Conservation (phyloP, 1,284 basidiomycete genomes). For the Malassezia vespertilionis region DNA sequence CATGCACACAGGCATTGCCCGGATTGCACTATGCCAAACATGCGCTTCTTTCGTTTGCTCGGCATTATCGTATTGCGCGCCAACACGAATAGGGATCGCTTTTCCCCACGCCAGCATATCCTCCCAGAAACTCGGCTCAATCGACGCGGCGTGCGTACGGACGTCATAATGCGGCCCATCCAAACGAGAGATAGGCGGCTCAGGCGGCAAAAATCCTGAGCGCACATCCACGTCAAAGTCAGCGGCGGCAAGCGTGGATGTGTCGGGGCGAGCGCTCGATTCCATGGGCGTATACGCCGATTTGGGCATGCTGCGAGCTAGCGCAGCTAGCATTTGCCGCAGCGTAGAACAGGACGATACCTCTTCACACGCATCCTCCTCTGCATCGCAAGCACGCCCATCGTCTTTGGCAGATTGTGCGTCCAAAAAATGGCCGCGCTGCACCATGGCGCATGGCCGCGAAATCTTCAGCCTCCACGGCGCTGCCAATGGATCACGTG, state of each 20-base stretch:
- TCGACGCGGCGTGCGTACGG: neutral
- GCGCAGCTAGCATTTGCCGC: neutral
- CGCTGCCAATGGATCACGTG: no score
- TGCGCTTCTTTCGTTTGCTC: conserved; percentile 19
- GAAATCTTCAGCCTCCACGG: no score
- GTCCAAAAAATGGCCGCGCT: neutral
- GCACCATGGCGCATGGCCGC: no score
- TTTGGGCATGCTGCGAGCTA: neutral
- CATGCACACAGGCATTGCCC: conserved; percentile 40
- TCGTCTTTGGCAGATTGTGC: neutral
- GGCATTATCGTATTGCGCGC: neutral
- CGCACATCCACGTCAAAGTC: conserved; percentile 88
- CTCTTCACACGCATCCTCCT: neutral
- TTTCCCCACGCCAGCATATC: conserved; percentile 51
- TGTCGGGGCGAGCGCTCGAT: conserved; percentile 52
- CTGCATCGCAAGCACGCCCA: neutral
- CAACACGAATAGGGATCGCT: conserved; percentile 25
- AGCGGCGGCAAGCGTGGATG: conserved; percentile 73
- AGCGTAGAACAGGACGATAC: neutral
- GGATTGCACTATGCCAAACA: conserved; percentile 58
- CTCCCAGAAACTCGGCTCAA: conserved; percentile 60
- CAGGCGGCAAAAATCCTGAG: conserved; percentile 82
- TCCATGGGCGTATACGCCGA: neutral
- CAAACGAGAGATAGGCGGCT: conserved; percentile 60
- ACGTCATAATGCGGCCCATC: conserved; percentile 35